Conservation (phyloP, 345 rosid species). For the Eucalyptus paniculata region DNA sequence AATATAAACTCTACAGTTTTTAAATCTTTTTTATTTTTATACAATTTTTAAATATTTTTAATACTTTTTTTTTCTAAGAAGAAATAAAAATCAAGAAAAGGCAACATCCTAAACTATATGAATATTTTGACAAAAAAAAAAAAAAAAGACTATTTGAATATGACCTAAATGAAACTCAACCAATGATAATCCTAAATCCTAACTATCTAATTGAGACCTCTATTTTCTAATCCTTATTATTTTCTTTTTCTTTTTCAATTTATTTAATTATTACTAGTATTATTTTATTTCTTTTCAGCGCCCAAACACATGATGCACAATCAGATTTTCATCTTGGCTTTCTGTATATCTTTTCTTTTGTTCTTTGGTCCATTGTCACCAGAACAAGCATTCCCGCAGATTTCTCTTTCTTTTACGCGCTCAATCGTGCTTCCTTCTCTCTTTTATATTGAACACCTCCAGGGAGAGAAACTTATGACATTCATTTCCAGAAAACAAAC, state of each 20-base stretch:
- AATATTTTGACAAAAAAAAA: too few species aligned
- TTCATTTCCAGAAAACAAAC: neutral
- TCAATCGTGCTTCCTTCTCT: neutral
- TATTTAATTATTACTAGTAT: too few species aligned
- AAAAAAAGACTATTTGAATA: too few species aligned
- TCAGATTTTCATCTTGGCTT: neutral
- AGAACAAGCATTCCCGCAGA: too few species aligned
- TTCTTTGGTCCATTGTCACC: too few species aligned
- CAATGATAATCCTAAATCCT: neutral
- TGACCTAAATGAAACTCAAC: neutral
- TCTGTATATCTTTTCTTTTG: too few species aligned
- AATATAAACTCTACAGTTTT: neutral
- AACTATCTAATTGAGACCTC: neutral
- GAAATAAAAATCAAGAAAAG: neutral
- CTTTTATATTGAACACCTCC: neutral
- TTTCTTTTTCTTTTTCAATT: neutral
- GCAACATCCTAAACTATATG: neutral
- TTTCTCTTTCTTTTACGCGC: neutral
- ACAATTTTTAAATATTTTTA: too few species aligned
- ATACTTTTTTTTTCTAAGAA: too few species aligned
- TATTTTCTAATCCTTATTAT: neutral
- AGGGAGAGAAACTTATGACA: neutral
- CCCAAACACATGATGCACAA: neutral
- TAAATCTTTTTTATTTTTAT: too few species aligned
- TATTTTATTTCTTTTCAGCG: too few species aligned